phyloP scores from a whole-genome alignment of 805 yeast species.

The Kodamaea leandrae region DNA sequence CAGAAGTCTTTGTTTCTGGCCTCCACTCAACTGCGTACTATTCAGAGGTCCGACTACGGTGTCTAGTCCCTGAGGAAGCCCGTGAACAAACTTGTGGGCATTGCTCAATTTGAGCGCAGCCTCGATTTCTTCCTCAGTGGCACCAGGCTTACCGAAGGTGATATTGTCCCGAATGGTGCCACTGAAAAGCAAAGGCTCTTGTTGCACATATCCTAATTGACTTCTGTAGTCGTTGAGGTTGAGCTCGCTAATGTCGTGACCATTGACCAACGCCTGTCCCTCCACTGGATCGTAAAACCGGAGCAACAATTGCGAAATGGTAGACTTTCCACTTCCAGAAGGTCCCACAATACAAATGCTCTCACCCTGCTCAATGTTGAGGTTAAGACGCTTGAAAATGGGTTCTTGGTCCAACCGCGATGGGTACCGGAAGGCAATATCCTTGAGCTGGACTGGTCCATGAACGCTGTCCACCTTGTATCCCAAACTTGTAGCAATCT shows the following conservation, averaged over 20 bases:
- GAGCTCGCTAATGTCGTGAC: slow-evolving; percentile 57
- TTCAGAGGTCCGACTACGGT: slow-evolving; percentile 76
- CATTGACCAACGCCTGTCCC: slow-evolving; percentile 67
- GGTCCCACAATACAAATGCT: slow-evolving; percentile 95
- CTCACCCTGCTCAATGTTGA: slow-evolving; percentile 72
- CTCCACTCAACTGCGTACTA: slow-evolving; percentile 82
- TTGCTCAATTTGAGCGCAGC: slow-evolving; percentile 70
- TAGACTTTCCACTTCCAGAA: slow-evolving; percentile 95
- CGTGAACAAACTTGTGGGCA: slow-evolving; percentile 62
- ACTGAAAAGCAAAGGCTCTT: slow-evolving; percentile 85
- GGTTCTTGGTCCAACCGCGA: slow-evolving; percentile 64
- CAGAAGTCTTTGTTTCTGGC: slow-evolving; percentile 92
- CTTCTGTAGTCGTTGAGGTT: slow-evolving; percentile 72
- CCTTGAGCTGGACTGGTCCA: slow-evolving; percentile 59
- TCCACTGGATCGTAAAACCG: slow-evolving; percentile 76
- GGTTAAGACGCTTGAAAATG: slow-evolving; percentile 60
- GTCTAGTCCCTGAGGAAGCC: slow-evolving; percentile 78
- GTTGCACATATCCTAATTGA: slow-evolving; percentile 85
- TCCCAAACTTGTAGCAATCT: slow-evolving; percentile 68
- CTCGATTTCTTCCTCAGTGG: slow-evolving; percentile 56
- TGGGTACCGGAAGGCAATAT: slow-evolving; percentile 76
- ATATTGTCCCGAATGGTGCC: slow-evolving; percentile 85
- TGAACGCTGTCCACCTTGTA: slow-evolving; percentile 38
- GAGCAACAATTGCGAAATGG: slow-evolving; percentile 73
- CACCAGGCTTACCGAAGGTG: slow-evolving; percentile 63